phyloP scores from a whole-genome alignment of 2,329 filamentous ascomycete genomes.

The Westerdykella aurantiaca region DNA sequence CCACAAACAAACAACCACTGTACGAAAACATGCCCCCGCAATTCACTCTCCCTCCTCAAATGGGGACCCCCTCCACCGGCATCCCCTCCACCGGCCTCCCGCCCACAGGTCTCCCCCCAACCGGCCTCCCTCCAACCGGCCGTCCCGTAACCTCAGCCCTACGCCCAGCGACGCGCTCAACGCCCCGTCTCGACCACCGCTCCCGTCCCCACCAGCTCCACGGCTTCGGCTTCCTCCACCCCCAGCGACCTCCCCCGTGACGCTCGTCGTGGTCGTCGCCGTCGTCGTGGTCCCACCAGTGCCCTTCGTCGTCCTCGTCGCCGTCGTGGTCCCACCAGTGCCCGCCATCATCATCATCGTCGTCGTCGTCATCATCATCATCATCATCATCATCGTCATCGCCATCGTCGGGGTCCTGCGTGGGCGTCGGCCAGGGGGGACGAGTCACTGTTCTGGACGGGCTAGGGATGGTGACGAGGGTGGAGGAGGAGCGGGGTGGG shows the following conservation, averaged over 20 bases:
- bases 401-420: neutral
- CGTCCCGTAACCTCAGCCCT: conserved; percentile 3
- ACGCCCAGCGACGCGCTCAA: neutral
- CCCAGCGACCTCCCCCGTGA: conserved; percentile 1
- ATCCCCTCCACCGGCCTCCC: conserved; percentile 2
- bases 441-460: neutral
- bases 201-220: conserved; percentile 1
- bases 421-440: neutral
- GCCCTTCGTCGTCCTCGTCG: conserved; percentile 1
- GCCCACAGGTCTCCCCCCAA: conserved; percentile 1
- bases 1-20: too few relatives aligned
- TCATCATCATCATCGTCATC: neutral
- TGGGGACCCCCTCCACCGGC: too few relatives aligned
- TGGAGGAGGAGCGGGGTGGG: neutral
- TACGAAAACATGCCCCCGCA: too few relatives aligned
- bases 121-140: neutral
- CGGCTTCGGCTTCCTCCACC: conserved; percentile 1
- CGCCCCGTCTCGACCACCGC: neutral
- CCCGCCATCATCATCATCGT: conserved; percentile 1
- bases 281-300: conserved; percentile 3
- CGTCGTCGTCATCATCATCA: neutral
- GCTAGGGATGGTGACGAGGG: neutral
- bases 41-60: too few relatives aligned
- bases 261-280: conserved; percentile 1
- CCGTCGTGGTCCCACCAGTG: conserved; percentile 2